Evolutionary conservation across 331 rosid genomes (phyloP), one percentile per base, ranked within the genome.

Genomic region (Pyrus hybrid): DNA sequence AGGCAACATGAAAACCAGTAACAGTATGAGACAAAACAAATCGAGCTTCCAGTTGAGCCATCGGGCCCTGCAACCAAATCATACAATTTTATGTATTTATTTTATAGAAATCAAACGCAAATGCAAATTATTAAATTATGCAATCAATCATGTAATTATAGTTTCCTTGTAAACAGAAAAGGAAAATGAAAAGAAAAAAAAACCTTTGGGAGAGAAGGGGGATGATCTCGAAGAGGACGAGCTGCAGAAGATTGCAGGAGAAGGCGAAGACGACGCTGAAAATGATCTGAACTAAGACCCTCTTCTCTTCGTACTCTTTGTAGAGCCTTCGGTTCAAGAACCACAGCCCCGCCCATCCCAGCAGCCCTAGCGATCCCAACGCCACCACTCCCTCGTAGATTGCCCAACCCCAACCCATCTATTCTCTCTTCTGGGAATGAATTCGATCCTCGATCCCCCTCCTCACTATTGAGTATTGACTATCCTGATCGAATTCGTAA

Each of bases 331-430:
- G 92, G 68, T 94, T 94, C 76, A 94, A 67, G 82, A 94, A 94
- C 99, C 99, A 94, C 4, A 94, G 70, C 47, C 97, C 99, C 3
- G 91, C 78, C 96, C 93, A 94, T 18, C 97, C 99, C n/a, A 94
- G 90, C 18, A 83, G 83, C 67, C 79, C 75, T n/a, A 94, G 68
- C 37, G 87, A 88, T 54, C 90, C 96, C 60, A 85, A 13, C 16
- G 83, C 92, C 75, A 89, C 87, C 18, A 76, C 79, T 9, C 91
- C 95, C 81, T 94, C 97, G 70, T 79, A 90, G n/a, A 93, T 67
- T 78, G 83, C 82, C 81, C 87, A 84, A 57, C 91, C 97, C 98
- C 96, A 91, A 71, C 91, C 94, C 96, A 88, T 88, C 72, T 13
- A 14, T 61, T 18, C 20, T 67, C 73, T 21, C 72, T 16, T 26